phyloP scores from a whole-genome alignment of 1,284 basidiomycete genomes.

The Tilletia walkeri region DNA sequence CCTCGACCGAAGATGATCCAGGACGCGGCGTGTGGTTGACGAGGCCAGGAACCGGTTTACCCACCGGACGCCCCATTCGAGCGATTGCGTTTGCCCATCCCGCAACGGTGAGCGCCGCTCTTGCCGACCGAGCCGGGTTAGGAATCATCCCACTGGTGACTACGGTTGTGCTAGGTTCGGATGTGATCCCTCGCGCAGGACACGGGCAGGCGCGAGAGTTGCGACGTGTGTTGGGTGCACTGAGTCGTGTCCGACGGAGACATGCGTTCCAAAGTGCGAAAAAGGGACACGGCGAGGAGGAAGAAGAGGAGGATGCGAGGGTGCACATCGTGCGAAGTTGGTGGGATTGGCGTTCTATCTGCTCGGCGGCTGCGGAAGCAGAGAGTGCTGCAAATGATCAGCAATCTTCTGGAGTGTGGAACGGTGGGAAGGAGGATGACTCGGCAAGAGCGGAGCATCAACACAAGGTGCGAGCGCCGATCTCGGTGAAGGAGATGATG shows the following conservation, averaged over 20 bases:
- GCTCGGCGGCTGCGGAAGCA: background rate
- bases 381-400: background rate
- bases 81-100: conserved; percentile 53
- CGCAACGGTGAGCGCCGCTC: conserved; percentile 45
- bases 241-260: conserved; percentile 45
- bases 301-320: conserved; percentile 35
- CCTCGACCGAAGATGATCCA: conserved; percentile 10
- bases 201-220: conserved; percentile 53
- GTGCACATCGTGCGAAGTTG: conserved; percentile 48
- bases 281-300: background rate
- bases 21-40: conserved; percentile 43
- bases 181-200: conserved; percentile 50
- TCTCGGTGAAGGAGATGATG: background rate
- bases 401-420: too few relatives aligned
- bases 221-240: conserved; percentile 50
- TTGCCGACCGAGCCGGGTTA: conserved; percentile 37
- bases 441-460: conserved; percentile 21
- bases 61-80: conserved; percentile 42
- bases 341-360: conserved; percentile 46
- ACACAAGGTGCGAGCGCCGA: too few relatives aligned
- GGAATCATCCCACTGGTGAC: conserved; percentile 49
- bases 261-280: background rate
- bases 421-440: background rate
- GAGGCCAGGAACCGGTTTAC: conserved; percentile 39
- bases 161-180: conserved; percentile 45